These are phyloP conservation scores for Yamadazyma siamensis DNA, from an alignment of 1,139 yeast genomes.

Conservation along the genomic window DNA sequence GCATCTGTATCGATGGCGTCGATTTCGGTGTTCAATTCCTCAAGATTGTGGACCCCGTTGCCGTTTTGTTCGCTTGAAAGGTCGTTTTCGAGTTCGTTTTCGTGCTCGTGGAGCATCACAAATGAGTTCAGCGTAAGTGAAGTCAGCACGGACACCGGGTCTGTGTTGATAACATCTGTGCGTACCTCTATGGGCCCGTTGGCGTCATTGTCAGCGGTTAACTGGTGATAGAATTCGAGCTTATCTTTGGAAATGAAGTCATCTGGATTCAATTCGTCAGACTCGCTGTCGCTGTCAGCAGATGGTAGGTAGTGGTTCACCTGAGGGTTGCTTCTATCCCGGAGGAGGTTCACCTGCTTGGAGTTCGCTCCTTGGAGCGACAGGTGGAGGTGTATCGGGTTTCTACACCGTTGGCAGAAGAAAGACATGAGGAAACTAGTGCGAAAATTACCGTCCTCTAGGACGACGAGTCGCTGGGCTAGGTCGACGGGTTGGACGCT, in stretches of 20 bases:
- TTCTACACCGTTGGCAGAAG: conserved; percentile 35
- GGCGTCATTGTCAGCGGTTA: conserved; percentile 9
- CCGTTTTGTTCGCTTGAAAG: too few relatives aligned
- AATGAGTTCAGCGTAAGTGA: conserved; percentile 27
- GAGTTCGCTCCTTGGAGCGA: conserved; percentile 27
- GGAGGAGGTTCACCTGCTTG: conserved; percentile 32
- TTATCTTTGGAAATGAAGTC: conserved; percentile 34
- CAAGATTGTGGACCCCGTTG: too few relatives aligned
- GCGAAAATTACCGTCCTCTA: too few relatives aligned
- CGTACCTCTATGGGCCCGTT: conserved; percentile 19
- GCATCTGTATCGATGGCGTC: conserved; percentile 5
- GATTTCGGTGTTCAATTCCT: conserved; percentile 3
- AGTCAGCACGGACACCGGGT: conserved; percentile 12
- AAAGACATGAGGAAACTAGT: too few relatives aligned
- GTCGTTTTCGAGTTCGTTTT: conserved; percentile 7
- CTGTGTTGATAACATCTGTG: conserved; percentile 7
- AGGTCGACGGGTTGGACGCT: too few relatives aligned
- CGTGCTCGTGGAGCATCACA: conserved; percentile 23
- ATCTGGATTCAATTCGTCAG: conserved; percentile 21
- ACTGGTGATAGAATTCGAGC: conserved; percentile 23
- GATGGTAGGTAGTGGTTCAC: conserved; percentile 6
- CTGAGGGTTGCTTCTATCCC: conserved; percentile 16
- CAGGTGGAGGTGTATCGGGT: conserved; percentile 27
- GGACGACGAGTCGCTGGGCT: too few relatives aligned
- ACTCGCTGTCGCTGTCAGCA: conserved; percentile 9